Evolutionary conservation across 305 asterid genomes (phyloP).

Genomic region (Plantago lanceolata): DNA sequence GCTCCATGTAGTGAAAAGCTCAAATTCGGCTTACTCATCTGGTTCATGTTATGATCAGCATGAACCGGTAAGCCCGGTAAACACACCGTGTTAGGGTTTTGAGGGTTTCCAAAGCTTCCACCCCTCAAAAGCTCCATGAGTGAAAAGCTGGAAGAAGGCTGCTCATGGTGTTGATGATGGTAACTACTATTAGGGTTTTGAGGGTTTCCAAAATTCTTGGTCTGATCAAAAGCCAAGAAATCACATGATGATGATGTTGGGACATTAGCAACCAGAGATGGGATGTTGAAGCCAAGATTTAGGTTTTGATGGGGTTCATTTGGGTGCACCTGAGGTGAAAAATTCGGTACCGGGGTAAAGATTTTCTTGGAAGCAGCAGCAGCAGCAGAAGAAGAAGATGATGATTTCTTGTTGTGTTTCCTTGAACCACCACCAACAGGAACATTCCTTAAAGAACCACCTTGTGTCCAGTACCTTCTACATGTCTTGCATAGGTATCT

Average conservation of each 20-base stretch:
- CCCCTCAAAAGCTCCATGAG: constrained; percentile 37
- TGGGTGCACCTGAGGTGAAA: constrained; percentile 31
- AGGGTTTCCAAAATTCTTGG: constrained; percentile 14
- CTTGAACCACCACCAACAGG: constrained; percentile 56
- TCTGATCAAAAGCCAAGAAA: constrained; percentile 7
- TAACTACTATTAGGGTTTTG: constrained; percentile 34
- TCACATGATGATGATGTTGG: constrained; percentile 15
- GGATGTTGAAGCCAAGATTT: constrained; percentile 33
- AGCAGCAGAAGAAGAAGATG: constrained; percentile 19
- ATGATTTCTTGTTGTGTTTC: constrained; percentile 34
- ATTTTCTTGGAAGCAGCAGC: neutral
- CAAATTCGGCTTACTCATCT: constrained; percentile 26
- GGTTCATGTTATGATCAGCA: constrained; percentile 12
- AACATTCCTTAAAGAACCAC: constrained; percentile 45
- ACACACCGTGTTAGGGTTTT: constrained; percentile 27
- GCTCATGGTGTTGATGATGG: too few species aligned
- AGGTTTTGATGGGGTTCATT: constrained; percentile 31
- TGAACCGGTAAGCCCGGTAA: constrained; percentile 25
- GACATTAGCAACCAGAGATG: constrained; percentile 24
- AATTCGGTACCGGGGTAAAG: constrained; percentile 23
- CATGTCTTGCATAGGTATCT: constrained; percentile 54
- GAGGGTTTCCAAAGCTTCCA: constrained; percentile 10
- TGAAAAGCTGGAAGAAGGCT: constrained; percentile 22
- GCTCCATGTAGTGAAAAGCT: constrained; percentile 20
- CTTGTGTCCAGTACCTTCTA: constrained; percentile 50